These are phyloP conservation scores for Globisporangium rhizosaccharum DNA, from an alignment of 352 stramenopile species.

Conservation along the genomic window DNA sequence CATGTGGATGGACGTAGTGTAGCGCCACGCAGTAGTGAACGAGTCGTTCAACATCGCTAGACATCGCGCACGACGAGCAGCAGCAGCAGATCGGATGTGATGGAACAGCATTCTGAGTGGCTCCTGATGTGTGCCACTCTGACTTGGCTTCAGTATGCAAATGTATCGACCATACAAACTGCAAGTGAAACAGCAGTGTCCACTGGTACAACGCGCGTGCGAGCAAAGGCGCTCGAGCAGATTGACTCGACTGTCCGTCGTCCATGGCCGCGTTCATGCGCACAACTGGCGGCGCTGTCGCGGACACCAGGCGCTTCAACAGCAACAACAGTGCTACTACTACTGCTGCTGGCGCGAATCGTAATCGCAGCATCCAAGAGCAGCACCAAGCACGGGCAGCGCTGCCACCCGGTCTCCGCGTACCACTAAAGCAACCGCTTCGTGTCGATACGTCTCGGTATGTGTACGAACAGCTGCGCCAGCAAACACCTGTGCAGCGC, in stretches of 20 bases:
- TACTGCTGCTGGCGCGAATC: neutral
- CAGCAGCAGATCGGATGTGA: neutral
- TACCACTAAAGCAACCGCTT: conserved; percentile 2
- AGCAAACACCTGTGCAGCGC: neutral
- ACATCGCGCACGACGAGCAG: too few relatives aligned
- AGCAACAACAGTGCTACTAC: neutral
- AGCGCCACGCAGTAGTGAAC: too few relatives aligned
- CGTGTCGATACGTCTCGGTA: conserved; percentile 1
- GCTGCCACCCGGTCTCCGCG: neutral
- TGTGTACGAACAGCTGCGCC: conserved; percentile 8
- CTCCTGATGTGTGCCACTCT: too few relatives aligned
- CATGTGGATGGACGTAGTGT: too few relatives aligned
- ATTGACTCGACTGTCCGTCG: neutral
- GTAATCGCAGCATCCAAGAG: neutral
- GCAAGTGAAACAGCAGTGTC: too few relatives aligned
- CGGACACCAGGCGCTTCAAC: neutral
- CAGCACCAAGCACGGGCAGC: conserved; percentile 1
- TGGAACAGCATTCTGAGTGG: too few relatives aligned
- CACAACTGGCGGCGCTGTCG: neutral
- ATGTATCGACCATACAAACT: too few relatives aligned
- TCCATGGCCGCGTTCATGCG: conserved; percentile 1
- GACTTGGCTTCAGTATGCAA: too few relatives aligned
- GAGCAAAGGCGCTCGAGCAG: too few relatives aligned
- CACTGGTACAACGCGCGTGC: neutral
- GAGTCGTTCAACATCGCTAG: too few relatives aligned